Evolutionary conservation across 805 yeast species (phyloP), one percentile per base, ranked within the genome.

Genomic region (Suhomyces sp.): DNA sequence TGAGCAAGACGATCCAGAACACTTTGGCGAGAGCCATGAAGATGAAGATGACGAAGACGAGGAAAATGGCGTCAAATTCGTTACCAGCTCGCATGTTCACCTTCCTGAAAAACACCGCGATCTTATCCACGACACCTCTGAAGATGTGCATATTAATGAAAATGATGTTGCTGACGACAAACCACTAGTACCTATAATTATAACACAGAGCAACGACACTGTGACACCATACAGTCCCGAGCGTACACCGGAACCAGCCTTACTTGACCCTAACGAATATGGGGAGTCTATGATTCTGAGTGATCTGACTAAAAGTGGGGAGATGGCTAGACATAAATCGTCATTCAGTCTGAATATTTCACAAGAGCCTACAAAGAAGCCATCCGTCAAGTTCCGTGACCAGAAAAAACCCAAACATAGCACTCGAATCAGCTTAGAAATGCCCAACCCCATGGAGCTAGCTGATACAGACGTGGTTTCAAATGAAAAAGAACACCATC

Each of bases 401-500:
- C 41, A 37, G 41, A 37, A 17, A 19, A 37, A n/a, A 10, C 41
- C 43, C 49, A 25, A 29, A 46, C 22, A 39, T 47, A 29, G 43
- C 46, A 25, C 44, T 15, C 44, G 37, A 33, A 50, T 53, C 40
- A 51, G 47, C 37, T 54, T 66, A 31, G 60, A 63, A 1, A 46
- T 49, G 17, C 73, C 73, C 1, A 56, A 57, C 17, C 71, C 71
- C 10, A 44, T 51, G 0, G 65, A 59, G 33, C 53, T 51, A 7
- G 57, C 57, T 6, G 56, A 53, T 4, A 25, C 48, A 15, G 46
- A 44, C 9, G 41, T 46, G 37, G 51, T 50, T 21, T 44, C 39
- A 49, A 53, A 25, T 20, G 61, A 59, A 15, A 59, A 55, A 19
- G 52, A 57, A n/a, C 63, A 60, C 27, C 33, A 44, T 15, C 55